A percentile compares a stretch with the other conserved stretches of the same genome.
Conservation (phyloP, 768 basidiomycete species). For the Rhizopogon rudus region DNA sequence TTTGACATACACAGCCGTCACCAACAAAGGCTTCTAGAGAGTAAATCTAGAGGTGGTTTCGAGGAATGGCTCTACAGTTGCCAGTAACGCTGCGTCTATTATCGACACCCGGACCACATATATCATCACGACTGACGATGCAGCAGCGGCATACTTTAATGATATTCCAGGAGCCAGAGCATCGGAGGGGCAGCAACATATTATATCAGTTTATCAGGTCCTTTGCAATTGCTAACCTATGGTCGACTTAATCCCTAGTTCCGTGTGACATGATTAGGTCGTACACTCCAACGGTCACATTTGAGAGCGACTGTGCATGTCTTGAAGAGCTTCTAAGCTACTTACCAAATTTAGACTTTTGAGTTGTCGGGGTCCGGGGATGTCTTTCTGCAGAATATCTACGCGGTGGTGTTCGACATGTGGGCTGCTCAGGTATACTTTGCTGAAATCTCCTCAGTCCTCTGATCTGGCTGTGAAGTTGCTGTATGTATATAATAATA, state of each 20-base stretch:
- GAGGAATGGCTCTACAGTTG: conserved; percentile 14
- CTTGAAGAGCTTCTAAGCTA: too few relatives aligned
- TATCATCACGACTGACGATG: conserved; percentile 21
- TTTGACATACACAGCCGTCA: conserved; percentile 33
- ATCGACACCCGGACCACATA: conserved; percentile 29
- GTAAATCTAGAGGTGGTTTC: conserved; percentile 26
- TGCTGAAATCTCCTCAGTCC: conserved; percentile 26
- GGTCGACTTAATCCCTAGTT: conserved; percentile 2
- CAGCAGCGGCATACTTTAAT: conserved; percentile 26
- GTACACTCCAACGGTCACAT: conserved; percentile 12
- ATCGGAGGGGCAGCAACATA: not conserved
- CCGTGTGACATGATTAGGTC: conserved; percentile 14
- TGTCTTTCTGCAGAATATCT: conserved; percentile 29
- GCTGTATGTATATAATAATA: too few relatives aligned
- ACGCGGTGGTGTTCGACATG: conserved; percentile 25
- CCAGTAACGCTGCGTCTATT: conserved; percentile 23
- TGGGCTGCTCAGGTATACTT: conserved; percentile 34
- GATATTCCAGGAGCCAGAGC: conserved; percentile 19
- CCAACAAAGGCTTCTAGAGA: conserved; percentile 32
- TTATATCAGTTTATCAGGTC: not conserved
- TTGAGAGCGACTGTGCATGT: not conserved
- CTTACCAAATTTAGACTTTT: conserved; percentile 14
- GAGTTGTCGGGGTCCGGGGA: conserved; percentile 32
- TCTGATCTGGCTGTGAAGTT: not conserved
- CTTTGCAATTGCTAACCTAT: not conserved